phyloP scores from a whole-genome alignment of 345 rosid genomes.

The Heritiera fomes region DNA sequence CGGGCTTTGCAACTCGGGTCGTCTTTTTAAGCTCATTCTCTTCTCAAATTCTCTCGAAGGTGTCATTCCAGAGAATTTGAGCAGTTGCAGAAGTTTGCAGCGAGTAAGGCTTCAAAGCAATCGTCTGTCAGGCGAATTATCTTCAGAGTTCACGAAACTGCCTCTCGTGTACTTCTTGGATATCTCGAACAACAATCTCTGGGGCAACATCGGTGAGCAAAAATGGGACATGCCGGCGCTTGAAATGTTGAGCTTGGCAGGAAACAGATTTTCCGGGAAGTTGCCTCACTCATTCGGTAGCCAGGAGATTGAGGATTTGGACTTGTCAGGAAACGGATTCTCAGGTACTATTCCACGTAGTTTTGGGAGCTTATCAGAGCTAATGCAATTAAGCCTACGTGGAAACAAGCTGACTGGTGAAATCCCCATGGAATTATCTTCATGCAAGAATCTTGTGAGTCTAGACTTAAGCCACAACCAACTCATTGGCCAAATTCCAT shows the following conservation, averaged over 20 bases:
- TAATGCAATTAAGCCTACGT: slow-evolving; percentile 61
- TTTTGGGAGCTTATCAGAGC: slow-evolving; percentile 45
- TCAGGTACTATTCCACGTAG: slow-evolving; percentile 55
- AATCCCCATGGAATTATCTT: slow-evolving; percentile 68
- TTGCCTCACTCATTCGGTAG: slow-evolving; percentile 64
- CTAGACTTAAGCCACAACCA: slow-evolving; percentile 79
- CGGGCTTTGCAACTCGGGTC: slow-evolving; percentile 61
- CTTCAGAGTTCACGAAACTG: slow-evolving; percentile 51
- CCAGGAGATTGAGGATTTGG: slow-evolving; percentile 59
- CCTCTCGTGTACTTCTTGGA: slow-evolving; percentile 76
- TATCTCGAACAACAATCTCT: slow-evolving; percentile 65
- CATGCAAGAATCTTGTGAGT: slow-evolving; percentile 68
- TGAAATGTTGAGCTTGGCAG: slow-evolving; percentile 68
- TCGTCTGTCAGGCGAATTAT: slow-evolving; percentile 52
- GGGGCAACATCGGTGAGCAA: slow-evolving; percentile 48
- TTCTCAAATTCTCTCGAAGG: slow-evolving; percentile 73
- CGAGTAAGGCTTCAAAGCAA: slow-evolving; percentile 81
- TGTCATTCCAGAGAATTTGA: slow-evolving; percentile 52
- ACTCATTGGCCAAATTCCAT: slow-evolving; percentile 63
- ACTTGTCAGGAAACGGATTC: slow-evolving; percentile 58
- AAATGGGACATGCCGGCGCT: slow-evolving; percentile 75
- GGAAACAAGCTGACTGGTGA: slow-evolving; percentile 59
- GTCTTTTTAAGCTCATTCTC: slow-evolving; percentile 76
- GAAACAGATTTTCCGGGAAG: slow-evolving; percentile 57
- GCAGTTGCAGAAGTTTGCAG: slow-evolving; percentile 58